Base-by-base conservation (phyloP, 2,329 filamentous ascomycete genomes). In the Didymella pinodella region DNA sequence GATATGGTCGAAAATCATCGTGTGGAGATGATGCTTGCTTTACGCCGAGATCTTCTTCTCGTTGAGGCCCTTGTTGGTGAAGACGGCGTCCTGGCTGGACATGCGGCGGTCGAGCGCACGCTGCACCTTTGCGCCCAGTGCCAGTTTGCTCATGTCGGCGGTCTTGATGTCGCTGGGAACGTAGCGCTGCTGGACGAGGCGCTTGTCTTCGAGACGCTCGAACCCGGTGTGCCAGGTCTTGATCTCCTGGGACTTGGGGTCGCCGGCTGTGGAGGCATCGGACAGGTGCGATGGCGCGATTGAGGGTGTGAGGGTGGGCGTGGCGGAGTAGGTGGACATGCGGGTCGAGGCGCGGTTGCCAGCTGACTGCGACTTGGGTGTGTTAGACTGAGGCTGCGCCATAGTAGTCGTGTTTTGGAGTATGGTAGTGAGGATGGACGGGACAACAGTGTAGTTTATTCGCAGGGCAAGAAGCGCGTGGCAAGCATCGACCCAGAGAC, bases 161-260 rank as follows among this genome's bases (percentile, higher is more conserved):
- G 85, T 87, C 84, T 96, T 96, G 78, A 94, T 88, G 63, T 90
- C 86, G 75, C 84, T 90, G 64, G 93, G 86, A 56, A 87, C 83
- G 73, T 93, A 93, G 68, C 93, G 90, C 81, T 97, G 93, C 70
- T 90, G 86, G 68, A 87, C 82, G 28, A 97, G 87, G 48, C 90
- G 90, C 79, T 92, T 92, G 83, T 96, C 95, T 78, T 96, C 91
- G 80, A 97, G 90, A 72, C 93, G 91, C 71, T 92, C 89, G 64
- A 97, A 86, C 59, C 90, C 89, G 61, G 89, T 86, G 69, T 91
- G 90, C 77, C 95, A 92, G 67, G 91, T 86, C 77, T 89, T 86
- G 75, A 95, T 87, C 71, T 88, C 86, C 63, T 83, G 82, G 63
- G 85, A 79, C 72, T 84, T 83, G 62, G 84, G 83, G 75, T 79